Evolutionary conservation across 2,329 filamentous ascomycete genomes (phyloP).

Genomic region (Pseudogymnoascus pannorum): DNA sequence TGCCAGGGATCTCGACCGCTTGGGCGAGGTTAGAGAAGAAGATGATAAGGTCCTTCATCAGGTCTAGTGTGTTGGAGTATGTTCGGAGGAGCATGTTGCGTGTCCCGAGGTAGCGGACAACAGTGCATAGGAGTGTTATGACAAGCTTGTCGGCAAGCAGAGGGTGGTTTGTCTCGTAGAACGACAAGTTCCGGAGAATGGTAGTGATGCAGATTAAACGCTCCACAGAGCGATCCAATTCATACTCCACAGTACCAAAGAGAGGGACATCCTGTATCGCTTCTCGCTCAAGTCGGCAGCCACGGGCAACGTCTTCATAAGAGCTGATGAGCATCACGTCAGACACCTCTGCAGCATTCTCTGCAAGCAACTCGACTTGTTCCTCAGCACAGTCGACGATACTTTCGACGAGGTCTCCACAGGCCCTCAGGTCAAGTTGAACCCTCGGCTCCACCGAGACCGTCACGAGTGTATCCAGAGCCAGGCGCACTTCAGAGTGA

Average conservation of each 20-base stretch:
- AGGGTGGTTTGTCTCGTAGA: slow-evolving; percentile 68
- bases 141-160: slow-evolving; percentile 69
- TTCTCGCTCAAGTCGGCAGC: slow-evolving; percentile 68
- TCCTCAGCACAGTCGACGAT: slow-evolving; percentile 87
- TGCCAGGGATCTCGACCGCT: slow-evolving; percentile 70
- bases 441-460: slow-evolving; percentile 55
- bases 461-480: slow-evolving; percentile 72
- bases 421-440: slow-evolving; percentile 60
- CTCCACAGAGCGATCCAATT: slow-evolving; percentile 80
- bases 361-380: slow-evolving; percentile 75
- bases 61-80: slow-evolving; percentile 80
- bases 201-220: slow-evolving; percentile 85
- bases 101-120: slow-evolving; percentile 82
- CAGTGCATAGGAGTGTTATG: slow-evolving; percentile 73
- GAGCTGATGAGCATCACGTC: slow-evolving; percentile 75
- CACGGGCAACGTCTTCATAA: slow-evolving; percentile 81
- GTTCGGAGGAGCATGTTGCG: slow-evolving; percentile 79
- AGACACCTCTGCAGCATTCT: slow-evolving; percentile 77
- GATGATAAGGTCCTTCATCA: slow-evolving; percentile 92
- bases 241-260: slow-evolving; percentile 70
- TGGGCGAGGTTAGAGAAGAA: slow-evolving; percentile 84
- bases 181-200: slow-evolving; percentile 87
- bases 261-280: slow-evolving; percentile 63
- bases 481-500: slow-evolving; percentile 79
- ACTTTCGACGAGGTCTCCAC: slow-evolving; percentile 82